Conservation (phyloP, 2,329 filamentous ascomycete genomes). For the Penicillium sp. region DNA sequence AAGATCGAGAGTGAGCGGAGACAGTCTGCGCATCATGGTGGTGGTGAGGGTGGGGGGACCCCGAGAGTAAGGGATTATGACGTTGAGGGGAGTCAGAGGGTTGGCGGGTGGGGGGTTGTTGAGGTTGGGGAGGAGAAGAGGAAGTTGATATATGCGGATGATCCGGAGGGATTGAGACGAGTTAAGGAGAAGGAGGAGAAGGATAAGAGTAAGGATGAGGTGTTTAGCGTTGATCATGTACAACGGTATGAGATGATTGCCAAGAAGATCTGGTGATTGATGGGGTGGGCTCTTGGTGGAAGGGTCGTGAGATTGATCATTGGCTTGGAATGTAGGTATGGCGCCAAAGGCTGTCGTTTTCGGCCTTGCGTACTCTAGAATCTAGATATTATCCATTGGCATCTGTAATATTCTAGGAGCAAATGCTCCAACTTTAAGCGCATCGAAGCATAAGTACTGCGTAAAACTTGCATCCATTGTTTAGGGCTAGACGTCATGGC, state of each 20-base stretch:
- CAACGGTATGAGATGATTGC: slow-evolving; percentile 90
- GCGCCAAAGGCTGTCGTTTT: too few species aligned
- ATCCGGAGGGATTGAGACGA: slow-evolving; percentile 65
- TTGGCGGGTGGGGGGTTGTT: slow-evolving; percentile 78
- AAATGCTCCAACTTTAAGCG: too few species aligned
- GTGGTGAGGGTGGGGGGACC: slow-evolving; percentile 15
- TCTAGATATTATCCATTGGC: not conserved
- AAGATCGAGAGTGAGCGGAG: slow-evolving; percentile 56
- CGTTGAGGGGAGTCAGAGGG: slow-evolving; percentile 68
- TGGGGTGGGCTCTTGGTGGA: not conserved
- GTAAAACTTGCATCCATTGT: too few species aligned
- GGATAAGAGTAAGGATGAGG: slow-evolving; percentile 55
- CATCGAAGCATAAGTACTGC: too few species aligned
- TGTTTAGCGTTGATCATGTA: slow-evolving; percentile 61
- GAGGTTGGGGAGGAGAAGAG: slow-evolving; percentile 86
- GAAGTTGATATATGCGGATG: slow-evolving; percentile 81
- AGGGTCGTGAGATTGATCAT: not conserved
- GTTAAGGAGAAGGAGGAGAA: slow-evolving; percentile 60
- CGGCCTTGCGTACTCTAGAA: too few species aligned
- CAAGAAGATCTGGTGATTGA: slow-evolving; percentile 83
- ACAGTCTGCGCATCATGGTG: slow-evolving; percentile 1
- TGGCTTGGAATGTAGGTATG: too few species aligned
- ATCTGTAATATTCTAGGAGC: not conserved
- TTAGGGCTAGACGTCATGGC: too few species aligned
- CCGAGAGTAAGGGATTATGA: slow-evolving; percentile 46